Conservation (phyloP, 345 rosid species). For the Camelina neglecta region DNA sequence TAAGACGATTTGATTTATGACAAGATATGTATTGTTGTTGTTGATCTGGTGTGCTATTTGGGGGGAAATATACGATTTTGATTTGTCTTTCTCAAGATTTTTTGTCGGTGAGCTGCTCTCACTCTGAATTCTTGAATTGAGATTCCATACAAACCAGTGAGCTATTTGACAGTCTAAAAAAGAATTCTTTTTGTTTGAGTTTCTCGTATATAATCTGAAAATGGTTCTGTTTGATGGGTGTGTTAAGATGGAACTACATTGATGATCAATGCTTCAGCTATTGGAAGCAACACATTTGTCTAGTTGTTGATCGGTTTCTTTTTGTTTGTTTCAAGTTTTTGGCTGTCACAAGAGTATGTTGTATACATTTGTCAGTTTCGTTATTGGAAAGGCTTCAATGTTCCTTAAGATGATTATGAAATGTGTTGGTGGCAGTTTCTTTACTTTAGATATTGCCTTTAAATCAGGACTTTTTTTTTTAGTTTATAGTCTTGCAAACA, state of each 20-base stretch:
- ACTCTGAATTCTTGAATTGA: neutral
- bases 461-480: too few relatives aligned
- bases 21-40: slow-evolving; percentile 8
- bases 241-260: neutral
- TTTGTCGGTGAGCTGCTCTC: slow-evolving; percentile 28
- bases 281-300: slow-evolving; percentile 7
- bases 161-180: neutral
- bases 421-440: neutral
- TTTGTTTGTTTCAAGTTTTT: neutral
- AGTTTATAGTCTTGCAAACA: neutral
- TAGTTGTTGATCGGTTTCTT: slow-evolving; percentile 7
- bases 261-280: neutral
- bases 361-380: slow-evolving; percentile 2
- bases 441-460: neutral
- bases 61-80: slow-evolving; percentile 14
- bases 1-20: slow-evolving; percentile 12
- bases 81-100: slow-evolving; percentile 6
- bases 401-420: neutral
- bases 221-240: neutral
- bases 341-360: slow-evolving; percentile 4
- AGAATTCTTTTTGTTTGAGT: neutral
- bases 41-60: slow-evolving; percentile 36
- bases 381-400: slow-evolving; percentile 10
- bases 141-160: neutral
- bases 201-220: neutral